Base-by-base conservation (phyloP, 352 stramenopile species). In the Saprolegnia diclina region DNA sequence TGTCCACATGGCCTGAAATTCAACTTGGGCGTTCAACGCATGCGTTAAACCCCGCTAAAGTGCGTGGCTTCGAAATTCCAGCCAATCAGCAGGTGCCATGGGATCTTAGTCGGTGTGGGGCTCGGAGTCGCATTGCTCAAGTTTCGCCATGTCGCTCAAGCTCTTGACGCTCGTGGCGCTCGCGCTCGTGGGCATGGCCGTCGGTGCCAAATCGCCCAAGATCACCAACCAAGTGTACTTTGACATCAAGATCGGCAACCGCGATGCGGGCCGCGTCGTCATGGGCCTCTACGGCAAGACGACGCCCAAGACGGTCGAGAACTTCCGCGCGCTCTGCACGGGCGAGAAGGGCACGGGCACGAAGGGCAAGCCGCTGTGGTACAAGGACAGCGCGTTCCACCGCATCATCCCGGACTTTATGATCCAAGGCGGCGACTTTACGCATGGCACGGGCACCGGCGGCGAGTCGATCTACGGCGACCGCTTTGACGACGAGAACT, bases 381-480 rank as follows among this genome's bases (percentile, higher is more conserved):
- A 97, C 84, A 98, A 99, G 80, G 97, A 80, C 57, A 89, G 79
- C 76, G 80, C 78, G 19, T 99, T 99, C 81, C 97, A 99, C 87
- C 87, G 97, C 67, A 94, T 99, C 65, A 99, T 99, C 76, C 95
- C 91, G 6, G 86, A 96, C 74, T 97, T 97, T 62, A 97, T 96
- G 91, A 76, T 89, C 65, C 97, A 93, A 72, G 85, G 85, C 56
- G 86, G 87, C 56, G 87, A 94, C 76, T 92, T 94, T 63, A 92
- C 85, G 16, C 72, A 82, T 56, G 82, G 81, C 69, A 92, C 85
- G 54, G 85, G 85, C 74, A 88, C 84, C 73, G 85, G 85, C 62
- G 82, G 85, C 57, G 83, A 91, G 72, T 80, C 70, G 65, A 92
- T 92, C 72, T 92, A 92, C 75, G 85, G 85, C 56, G 65, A 83